Evolutionary conservation across 1,139 yeast species (phyloP).

Genomic region (Kurtzmaniella natalensis): DNA sequence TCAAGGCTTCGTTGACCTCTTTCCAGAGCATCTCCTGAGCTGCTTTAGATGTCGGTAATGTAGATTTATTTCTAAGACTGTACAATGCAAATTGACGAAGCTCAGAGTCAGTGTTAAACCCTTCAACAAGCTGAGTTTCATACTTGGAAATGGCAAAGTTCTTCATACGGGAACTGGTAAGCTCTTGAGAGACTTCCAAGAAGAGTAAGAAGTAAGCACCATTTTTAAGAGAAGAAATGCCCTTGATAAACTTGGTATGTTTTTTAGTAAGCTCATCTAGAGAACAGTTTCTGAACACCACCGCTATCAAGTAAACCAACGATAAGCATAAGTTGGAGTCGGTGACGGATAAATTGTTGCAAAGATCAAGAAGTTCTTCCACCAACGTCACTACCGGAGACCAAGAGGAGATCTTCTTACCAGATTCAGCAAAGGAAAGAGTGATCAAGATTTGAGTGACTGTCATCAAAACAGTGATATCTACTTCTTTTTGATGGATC

Average conservation of each 20-base stretch:
- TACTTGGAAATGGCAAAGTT: conserved; percentile 42
- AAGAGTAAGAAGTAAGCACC: conserved; percentile 45
- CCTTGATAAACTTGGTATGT: conserved; percentile 41
- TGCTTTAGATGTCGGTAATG: conserved; percentile 11
- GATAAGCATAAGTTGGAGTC: conserved; percentile 21
- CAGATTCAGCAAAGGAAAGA: conserved; percentile 63
- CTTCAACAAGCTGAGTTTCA: conserved; percentile 44
- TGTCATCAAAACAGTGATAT: conserved; percentile 1
- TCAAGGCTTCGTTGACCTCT: conserved; percentile 4
- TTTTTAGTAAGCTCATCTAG: conserved; percentile 43
- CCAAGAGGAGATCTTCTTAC: conserved; percentile 55
- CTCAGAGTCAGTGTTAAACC: conserved; percentile 8
- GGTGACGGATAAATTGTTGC: background rate
- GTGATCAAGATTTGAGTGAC: conserved; percentile 32
- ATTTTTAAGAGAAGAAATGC: conserved; percentile 23
- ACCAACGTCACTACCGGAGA: conserved; percentile 12
- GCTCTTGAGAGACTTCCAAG: conserved; percentile 39
- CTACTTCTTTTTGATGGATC: conserved; percentile 10
- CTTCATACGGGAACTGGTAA: conserved; percentile 41
- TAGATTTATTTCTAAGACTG: conserved; percentile 22
- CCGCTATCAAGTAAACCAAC: conserved; percentile 38
- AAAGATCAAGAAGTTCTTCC: conserved; percentile 9
- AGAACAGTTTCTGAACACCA: conserved; percentile 58
- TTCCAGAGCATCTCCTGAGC: conserved; percentile 10
- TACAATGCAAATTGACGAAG: conserved; percentile 40